Percentiles rank a stretch among this genome's conserved stretches.
phyloP scores from a whole-genome alignment of 73 alveolate genomes.

The Urostyla sp. region DNA sequence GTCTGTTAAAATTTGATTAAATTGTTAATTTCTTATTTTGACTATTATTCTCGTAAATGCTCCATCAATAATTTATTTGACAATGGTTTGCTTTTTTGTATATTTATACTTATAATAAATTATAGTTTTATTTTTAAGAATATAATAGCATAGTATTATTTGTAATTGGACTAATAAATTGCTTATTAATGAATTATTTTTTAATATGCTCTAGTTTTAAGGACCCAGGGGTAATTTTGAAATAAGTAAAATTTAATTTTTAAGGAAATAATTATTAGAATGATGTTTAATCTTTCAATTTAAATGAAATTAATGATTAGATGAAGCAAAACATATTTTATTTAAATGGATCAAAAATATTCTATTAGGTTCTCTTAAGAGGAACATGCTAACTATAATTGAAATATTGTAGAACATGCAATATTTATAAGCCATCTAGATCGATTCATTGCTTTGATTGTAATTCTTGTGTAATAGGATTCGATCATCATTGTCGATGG shows the following conservation, averaged over 20 bases:
- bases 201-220: not conserved
- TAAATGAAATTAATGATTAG: not conserved
- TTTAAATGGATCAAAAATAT: not conserved
- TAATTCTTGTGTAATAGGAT: slow-evolving; percentile 54
- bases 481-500: slow-evolving; percentile 70
- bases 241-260: slow-evolving; percentile 7
- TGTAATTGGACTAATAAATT: too few species aligned
- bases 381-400: not conserved
- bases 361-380: not conserved
- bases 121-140: too few species aligned
- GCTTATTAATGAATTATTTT: not conserved
- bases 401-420: slow-evolving; percentile 49
- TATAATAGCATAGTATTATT: too few species aligned
- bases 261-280: not conserved
- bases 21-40: too few species aligned
- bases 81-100: too few species aligned
- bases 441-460: slow-evolving; percentile 49
- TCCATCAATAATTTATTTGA: too few species aligned
- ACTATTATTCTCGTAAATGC: too few species aligned
- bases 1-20: too few species aligned
- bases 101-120: too few species aligned
- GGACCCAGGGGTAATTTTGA: slow-evolving; percentile 31
- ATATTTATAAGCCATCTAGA: slow-evolving; percentile 40
- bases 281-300: not conserved
- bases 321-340: slow-evolving; percentile 3